Percentiles rank a stretch among this genome's conserved stretches.
phyloP scores from a whole-genome alignment of 2,329 filamentous ascomycete species.

The Paraphaeosphaeria minitans region DNA sequence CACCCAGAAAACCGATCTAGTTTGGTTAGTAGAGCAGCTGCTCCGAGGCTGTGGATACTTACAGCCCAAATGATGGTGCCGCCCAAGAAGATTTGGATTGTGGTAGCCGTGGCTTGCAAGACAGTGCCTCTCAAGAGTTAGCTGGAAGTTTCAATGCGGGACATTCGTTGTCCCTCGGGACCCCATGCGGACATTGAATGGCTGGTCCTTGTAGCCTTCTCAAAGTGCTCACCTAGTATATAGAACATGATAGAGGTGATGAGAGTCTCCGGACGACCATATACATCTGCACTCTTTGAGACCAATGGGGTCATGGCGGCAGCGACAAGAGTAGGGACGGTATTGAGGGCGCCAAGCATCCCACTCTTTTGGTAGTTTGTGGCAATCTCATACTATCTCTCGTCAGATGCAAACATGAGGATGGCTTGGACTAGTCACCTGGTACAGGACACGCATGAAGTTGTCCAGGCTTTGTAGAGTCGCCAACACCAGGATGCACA shows the following conservation, averaged over 20 bases:
- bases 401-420: background rate
- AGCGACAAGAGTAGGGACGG: background rate
- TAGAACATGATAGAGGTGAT: background rate
- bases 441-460: conserved; percentile 3
- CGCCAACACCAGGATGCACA: background rate
- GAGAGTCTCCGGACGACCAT: background rate
- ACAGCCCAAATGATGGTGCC: conserved; percentile 1
- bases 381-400: background rate
- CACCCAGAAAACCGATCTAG: conserved; percentile 1
- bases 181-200: background rate
- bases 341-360: background rate
- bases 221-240: background rate
- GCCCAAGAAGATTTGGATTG: background rate
- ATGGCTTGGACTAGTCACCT: background rate
- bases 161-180: too few species aligned
- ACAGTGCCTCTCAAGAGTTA: background rate
- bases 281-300: conserved; percentile 6
- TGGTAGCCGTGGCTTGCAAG: background rate
- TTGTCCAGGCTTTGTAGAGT: conserved; percentile 2
- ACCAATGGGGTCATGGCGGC: background rate
- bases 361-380: background rate
- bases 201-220: background rate
- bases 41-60: background rate
- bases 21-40: background rate
- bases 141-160: background rate